phyloP scores from a whole-genome alignment of 164 flowering plant species.

The Dillenia turbinata region DNA sequence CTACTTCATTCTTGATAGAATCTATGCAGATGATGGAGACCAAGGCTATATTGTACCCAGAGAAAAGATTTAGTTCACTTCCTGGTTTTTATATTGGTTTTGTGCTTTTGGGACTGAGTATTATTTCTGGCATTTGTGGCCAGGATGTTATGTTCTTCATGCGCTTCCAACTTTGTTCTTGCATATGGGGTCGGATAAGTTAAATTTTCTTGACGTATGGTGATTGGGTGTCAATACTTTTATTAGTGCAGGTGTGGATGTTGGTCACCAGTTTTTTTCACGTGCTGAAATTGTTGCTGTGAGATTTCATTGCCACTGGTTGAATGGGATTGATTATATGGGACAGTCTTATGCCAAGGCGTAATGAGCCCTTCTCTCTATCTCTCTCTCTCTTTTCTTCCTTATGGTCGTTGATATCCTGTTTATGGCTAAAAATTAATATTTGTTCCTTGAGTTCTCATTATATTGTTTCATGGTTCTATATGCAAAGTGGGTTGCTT shows the following conservation, averaged over 20 bases:
- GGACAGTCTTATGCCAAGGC: conserved; percentile 13
- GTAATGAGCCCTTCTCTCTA: conserved; percentile 10
- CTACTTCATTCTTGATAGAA: conserved; percentile 1
- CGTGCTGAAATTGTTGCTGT: conserved; percentile 91
- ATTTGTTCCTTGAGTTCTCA: too few species aligned
- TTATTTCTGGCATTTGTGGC: not conserved
- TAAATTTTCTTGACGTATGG: not conserved
- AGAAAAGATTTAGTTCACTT: conserved; percentile 54
- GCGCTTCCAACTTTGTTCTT: too few species aligned
- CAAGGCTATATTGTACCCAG: conserved; percentile 29
- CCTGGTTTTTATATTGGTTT: conserved; percentile 48
- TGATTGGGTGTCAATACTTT: not conserved
- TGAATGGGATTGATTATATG: conserved; percentile 87
- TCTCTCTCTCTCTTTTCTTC: too few species aligned
- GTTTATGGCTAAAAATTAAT: too few species aligned
- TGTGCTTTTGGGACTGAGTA: not conserved
- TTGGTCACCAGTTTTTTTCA: conserved; percentile 83
- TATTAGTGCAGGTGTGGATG: conserved; percentile 28
- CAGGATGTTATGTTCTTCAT: not conserved
- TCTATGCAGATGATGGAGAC: conserved; percentile 60
- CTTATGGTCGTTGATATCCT: too few species aligned
- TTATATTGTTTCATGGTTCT: too few species aligned
- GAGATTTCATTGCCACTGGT: conserved; percentile 86
- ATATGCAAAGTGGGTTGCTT: too few species aligned
- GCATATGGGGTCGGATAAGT: not conserved